Base-by-base conservation (phyloP, 2,329 filamentous ascomycete genomes). In the Aspergillus sojae region DNA sequence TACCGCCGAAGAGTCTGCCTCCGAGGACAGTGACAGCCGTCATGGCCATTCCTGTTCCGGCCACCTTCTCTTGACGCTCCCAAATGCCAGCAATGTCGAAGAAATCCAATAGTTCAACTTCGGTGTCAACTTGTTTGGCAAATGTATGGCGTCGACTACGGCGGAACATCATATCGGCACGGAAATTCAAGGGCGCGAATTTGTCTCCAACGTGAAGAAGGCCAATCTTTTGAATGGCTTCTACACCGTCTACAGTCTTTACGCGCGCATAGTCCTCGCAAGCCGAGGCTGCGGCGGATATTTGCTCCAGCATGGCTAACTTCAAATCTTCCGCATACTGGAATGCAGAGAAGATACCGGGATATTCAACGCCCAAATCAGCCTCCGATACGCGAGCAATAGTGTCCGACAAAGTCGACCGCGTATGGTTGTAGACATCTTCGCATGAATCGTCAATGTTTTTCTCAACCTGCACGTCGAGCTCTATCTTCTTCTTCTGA, bases 291-390 rank as follows among this genome's bases (percentile, higher is more conserved):
- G 92, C 90, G 10, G 89, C 86, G 2, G 93, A 88, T 54, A 99
- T 94, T 70, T 94, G 89, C 26, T 93, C 89, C 16, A 99, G 84
- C 90, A 99, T 98, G 4, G 93, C 94, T 66, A 90, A 85, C 78
- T 96, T 96, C 66, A 98, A 83, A 65, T 96, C 93, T 68, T 99
- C 95, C 3, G 95, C 95, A 74, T 96, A 99, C 68, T 93, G 87
- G 81, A 96, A 97, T 2, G 91, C 93, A 46, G 86, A 88, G 67
- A 96, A 89, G 5, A 98, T 77, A 32, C 95, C 95, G 2, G 92
- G 92, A 72, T 99, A 99, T 19, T 89, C 85, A 19, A 99, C 89
- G 48, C 93, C 91, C 41, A 96, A 88, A 70, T 94, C 88, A 59
- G 85, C 85, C 62, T 93, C 90, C 7, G 92, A 93, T 19, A 93